Evolutionary conservation across 2,329 filamentous ascomycete species (phyloP), one percentile per base, ranked within the genome.

Genomic region (Parascedosporium putredinis): DNA sequence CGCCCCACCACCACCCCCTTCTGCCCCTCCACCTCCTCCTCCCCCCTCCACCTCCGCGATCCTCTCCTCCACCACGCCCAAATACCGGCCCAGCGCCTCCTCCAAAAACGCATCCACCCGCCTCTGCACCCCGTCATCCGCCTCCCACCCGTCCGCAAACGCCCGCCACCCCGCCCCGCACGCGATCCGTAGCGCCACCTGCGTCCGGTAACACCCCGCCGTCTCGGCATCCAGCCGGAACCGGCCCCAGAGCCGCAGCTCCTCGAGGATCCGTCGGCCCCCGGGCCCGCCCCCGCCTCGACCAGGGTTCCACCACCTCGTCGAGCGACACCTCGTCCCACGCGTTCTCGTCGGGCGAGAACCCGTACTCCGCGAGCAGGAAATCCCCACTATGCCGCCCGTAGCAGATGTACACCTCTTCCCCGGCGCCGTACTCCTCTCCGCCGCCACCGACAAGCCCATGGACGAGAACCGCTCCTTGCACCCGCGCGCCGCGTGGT

Each of bases 381-480:
- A 86, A 84, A 59, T 89, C 85, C 54, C 87, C 86, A 24, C 74
- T 74, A 60, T 89, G 85, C 1, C 72, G 62, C 3, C 86, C 86
- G 57, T 90, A 90, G 24, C 75, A 79, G 23, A 86, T 78, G 52
- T 75, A 78, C 1, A 90, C 67, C 64, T 89, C 85, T 18, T 84
- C 77, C 7, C 79, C 81, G 2, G 62, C 57, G 1, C 60, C 61
- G 57, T 84, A 81, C 0, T 67, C 59, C 2, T 62, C 44, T 72
- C 65, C 2, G 79, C 73, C 16, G 65, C 71, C 44, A 86, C 70
- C 22, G 68, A 71, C 64, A 80, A 86, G 5, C 73, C 72, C 1
- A 64, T 61, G 1, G 63, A 54, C 43, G 72, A 67, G 56, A 76
- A 78, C 3, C 68, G 59, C 1, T 80, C 78, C 12, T 68, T 63